phyloP scores from a whole-genome alignment of 352 stramenopile genomes.

The Phytopythium boreale region DNA sequence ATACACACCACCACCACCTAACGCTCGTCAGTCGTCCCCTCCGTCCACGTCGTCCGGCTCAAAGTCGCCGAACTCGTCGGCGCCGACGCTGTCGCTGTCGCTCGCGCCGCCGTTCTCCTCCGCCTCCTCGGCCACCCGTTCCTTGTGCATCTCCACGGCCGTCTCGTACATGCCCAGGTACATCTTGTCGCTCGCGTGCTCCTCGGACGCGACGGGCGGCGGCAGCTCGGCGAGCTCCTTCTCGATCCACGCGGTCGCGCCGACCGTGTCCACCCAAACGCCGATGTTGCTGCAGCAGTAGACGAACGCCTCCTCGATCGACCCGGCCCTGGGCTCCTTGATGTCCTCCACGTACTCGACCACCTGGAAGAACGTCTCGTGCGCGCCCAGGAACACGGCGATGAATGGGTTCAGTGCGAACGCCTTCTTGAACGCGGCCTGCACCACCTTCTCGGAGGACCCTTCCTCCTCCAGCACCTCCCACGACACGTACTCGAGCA shows the following conservation, averaged over 20 bases:
- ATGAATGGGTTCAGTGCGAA: conserved; percentile 82
- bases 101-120: conserved; percentile 27
- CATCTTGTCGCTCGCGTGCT: conserved; percentile 72
- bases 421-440: conserved; percentile 60
- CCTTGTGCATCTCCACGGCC: conserved; percentile 84
- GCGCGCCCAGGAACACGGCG: conserved; percentile 70
- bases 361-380: conserved; percentile 79
- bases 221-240: conserved; percentile 69
- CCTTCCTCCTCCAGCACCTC: conserved; percentile 82
- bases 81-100: conserved; percentile 31
- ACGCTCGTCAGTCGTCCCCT: conserved; percentile 30
- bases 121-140: conserved; percentile 34
- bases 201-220: conserved; percentile 40
- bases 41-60: conserved; percentile 52
- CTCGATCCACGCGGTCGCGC: conserved; percentile 74
- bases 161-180: conserved; percentile 87
- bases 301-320: conserved; percentile 82
- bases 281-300: conserved; percentile 81
- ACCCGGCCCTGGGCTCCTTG: conserved; percentile 55
- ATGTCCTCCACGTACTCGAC: conserved; percentile 87
- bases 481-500: conserved; percentile 88
- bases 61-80: conserved; percentile 45
- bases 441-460: conserved; percentile 76
- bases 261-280: conserved; percentile 84
- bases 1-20: neutral